These are phyloP conservation scores for Epichloe scottii DNA, from an alignment of 2,329 filamentous ascomycete genomes.

Conservation along the genomic window DNA sequence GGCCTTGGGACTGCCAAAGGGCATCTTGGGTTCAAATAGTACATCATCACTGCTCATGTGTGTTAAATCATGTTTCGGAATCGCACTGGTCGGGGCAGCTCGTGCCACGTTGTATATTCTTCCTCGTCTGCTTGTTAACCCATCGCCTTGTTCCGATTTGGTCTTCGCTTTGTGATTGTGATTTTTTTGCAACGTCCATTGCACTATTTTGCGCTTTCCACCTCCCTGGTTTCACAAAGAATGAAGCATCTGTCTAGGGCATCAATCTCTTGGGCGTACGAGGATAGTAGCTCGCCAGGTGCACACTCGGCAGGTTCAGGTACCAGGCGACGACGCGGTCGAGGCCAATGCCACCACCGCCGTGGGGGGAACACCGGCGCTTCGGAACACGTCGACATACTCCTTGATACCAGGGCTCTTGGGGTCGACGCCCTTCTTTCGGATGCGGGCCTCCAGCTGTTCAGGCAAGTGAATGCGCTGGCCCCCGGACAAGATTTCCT, in stretches of 20 bases:
- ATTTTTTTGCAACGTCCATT: too few species aligned
- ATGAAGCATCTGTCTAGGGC: slow-evolving; percentile 24
- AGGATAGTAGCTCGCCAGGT: slow-evolving; percentile 45
- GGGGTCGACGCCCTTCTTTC: slow-evolving; percentile 70
- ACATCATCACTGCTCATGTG: too few species aligned
- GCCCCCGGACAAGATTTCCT: slow-evolving; percentile 85
- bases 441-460: slow-evolving; percentile 66
- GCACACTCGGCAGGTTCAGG: slow-evolving; percentile 45
- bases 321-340: slow-evolving; percentile 70
- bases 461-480: slow-evolving; percentile 78
- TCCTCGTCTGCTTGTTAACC: too few species aligned
- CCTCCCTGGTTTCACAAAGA: too few species aligned
- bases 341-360: slow-evolving; percentile 78
- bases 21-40: too few species aligned
- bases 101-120: too few species aligned
- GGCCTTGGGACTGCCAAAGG: too few species aligned
- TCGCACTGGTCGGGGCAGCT: too few species aligned
- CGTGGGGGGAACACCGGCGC: slow-evolving; percentile 80
- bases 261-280: slow-evolving; percentile 47
- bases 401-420: slow-evolving; percentile 66
- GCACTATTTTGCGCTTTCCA: too few species aligned
- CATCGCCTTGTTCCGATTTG: too few species aligned
- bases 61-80: too few species aligned
- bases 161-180: too few species aligned
- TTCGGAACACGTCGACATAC: slow-evolving; percentile 70